Conservation (phyloP, 257 asterid species). For the Nicotiana otophora region DNA sequence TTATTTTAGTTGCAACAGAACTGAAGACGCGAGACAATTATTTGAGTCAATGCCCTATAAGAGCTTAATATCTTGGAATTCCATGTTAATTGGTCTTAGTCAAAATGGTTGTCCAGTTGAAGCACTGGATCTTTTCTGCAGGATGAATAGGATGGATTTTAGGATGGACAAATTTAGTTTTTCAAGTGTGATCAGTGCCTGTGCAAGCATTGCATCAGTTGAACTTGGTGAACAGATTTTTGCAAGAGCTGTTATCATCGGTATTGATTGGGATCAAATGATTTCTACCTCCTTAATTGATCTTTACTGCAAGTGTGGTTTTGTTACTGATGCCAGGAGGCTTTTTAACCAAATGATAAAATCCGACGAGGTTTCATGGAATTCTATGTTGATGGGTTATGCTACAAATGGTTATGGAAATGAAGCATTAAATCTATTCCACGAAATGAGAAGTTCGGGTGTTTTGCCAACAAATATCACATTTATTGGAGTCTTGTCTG, state of each 20-base stretch:
- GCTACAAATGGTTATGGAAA: constrained; percentile 75
- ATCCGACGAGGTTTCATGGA: constrained; percentile 65
- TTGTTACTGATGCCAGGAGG: constrained; percentile 41
- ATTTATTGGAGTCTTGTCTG: constrained; percentile 78
- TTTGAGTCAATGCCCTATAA: constrained; percentile 46
- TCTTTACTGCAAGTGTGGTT: constrained; percentile 81
- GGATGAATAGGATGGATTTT: constrained; percentile 47
- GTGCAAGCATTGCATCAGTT: constrained; percentile 66
- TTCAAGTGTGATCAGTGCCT: constrained; percentile 67
- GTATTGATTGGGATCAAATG: constrained; percentile 55
- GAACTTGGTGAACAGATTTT: constrained; percentile 78
- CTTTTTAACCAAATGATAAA: constrained; percentile 49
- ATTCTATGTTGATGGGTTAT: constrained; percentile 86
- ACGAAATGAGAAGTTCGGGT: constrained; percentile 47
- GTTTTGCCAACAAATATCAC: constrained; percentile 52
- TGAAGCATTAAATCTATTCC: constrained; percentile 60
- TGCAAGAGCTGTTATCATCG: constrained; percentile 53
- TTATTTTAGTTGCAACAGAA: constrained; percentile 54
- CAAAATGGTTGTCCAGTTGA: constrained; percentile 71
- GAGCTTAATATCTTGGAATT: constrained; percentile 88
- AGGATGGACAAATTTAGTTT: constrained; percentile 53
- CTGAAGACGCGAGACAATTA: constrained; percentile 58
- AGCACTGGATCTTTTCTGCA: constrained; percentile 56
- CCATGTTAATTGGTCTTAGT: constrained; percentile 72
- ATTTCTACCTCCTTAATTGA: constrained; percentile 66